Evolutionary conservation across 2,329 filamentous ascomycete genomes (phyloP).

Genomic region (Fusarium papillatum): DNA sequence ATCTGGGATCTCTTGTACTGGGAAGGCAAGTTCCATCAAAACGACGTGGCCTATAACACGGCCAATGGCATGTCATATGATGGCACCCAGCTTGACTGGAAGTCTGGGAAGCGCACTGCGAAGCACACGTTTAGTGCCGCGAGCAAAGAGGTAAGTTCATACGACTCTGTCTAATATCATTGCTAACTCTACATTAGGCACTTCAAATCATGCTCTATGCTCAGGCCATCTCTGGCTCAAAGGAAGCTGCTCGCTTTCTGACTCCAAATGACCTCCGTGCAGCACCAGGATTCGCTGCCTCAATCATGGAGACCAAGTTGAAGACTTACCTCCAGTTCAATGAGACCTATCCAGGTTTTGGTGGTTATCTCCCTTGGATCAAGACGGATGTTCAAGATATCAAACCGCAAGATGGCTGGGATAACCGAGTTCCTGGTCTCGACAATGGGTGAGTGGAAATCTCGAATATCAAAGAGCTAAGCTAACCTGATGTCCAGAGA

Average conservation of each 20-base stretch:
- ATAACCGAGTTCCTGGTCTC: conserved; percentile 53
- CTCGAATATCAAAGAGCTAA: too few species aligned
- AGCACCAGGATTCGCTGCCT: conserved; percentile 49
- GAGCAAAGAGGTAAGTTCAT: conserved; percentile 48
- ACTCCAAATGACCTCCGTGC: conserved; percentile 48
- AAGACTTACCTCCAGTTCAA: conserved; percentile 56
- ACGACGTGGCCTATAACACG: conserved; percentile 55
- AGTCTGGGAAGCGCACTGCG: conserved; percentile 49
- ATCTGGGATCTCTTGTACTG: conserved; percentile 55
- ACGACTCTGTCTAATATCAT: too few species aligned
- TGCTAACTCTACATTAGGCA: conserved; percentile 40
- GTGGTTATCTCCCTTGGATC: conserved; percentile 57
- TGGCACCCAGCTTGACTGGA: conserved; percentile 54
- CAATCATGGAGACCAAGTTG: conserved; percentile 55
- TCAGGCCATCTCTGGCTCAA: conserved; percentile 53
- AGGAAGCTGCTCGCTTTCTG: conserved; percentile 54
- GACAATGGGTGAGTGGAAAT: conserved; percentile 52
- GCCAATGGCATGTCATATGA: conserved; percentile 58
- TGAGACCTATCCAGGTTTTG: conserved; percentile 55
- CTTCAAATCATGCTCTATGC: conserved; percentile 60
- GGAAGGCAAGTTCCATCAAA: conserved; percentile 59
- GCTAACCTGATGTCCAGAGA: conserved; percentile 42
- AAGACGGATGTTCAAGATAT: conserved; percentile 47
- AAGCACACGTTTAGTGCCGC: conserved; percentile 57
- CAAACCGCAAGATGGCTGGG: conserved; percentile 52